A percentile compares a stretch with the other conserved stretches of the same genome.
Evolutionary conservation across 768 basidiomycete species (phyloP).

Genomic region (Podaxis sp.): DNA sequence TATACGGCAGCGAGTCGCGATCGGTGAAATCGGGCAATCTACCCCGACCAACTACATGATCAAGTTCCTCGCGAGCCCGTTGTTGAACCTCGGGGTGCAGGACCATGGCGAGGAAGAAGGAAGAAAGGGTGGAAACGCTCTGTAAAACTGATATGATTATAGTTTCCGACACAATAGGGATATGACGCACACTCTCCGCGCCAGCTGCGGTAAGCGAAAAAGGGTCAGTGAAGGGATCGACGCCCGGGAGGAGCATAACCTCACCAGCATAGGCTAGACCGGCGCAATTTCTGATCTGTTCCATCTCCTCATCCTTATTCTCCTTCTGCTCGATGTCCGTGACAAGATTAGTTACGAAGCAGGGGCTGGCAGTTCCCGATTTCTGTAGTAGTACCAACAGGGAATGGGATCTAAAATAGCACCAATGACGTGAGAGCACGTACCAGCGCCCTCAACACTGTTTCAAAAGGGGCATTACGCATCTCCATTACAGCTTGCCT

Average conservation of each 20-base stretch:
- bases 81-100: slow-evolving; percentile 33
- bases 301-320: slow-evolving; percentile 22
- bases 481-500: slow-evolving; percentile 46
- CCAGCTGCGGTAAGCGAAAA: slow-evolving; percentile 29
- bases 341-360: slow-evolving; percentile 34
- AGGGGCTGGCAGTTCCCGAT: slow-evolving; percentile 31
- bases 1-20: slow-evolving; percentile 36
- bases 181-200: slow-evolving; percentile 37
- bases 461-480: slow-evolving; percentile 43
- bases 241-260: slow-evolving; percentile 1
- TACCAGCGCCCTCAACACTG: slow-evolving; percentile 39
- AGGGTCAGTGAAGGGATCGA: not conserved
- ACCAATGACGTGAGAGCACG: slow-evolving; percentile 12
- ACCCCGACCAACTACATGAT: slow-evolving; percentile 28
- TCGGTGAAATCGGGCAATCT: slow-evolving; percentile 31
- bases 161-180: not conserved
- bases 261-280: slow-evolving; percentile 39
- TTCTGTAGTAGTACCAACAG: slow-evolving; percentile 21
- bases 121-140: slow-evolving; percentile 35
- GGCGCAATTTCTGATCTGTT: slow-evolving; percentile 35
- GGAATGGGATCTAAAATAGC: not conserved
- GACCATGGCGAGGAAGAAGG: slow-evolving; percentile 37
- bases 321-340: slow-evolving; percentile 25
- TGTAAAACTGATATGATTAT: slow-evolving; percentile 11
- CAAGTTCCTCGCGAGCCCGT: slow-evolving; percentile 32